Evolutionary conservation across 108 stramenopile species (phyloP).

Genomic region (Aureococcus anophagefferens): DNA sequence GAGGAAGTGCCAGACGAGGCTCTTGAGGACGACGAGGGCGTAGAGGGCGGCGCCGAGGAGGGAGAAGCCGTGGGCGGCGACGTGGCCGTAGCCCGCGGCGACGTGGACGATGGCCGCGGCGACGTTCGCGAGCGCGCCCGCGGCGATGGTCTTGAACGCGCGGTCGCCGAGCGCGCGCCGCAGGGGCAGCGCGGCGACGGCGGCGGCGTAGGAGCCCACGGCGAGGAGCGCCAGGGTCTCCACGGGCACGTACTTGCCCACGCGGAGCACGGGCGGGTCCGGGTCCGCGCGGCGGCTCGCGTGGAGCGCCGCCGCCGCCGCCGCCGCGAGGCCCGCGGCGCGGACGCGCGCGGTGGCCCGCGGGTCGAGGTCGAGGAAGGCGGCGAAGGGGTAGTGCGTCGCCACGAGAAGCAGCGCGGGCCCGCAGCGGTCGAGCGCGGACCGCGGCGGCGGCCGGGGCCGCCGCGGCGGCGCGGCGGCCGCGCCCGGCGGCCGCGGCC

Average conservation of each 20-base stretch:
- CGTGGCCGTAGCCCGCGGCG: background rate
- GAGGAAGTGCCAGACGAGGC: background rate
- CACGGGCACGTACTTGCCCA: too few relatives aligned
- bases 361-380: background rate
- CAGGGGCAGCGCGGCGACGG: background rate
- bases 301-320: background rate
- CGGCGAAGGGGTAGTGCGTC: background rate
- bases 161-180: background rate
- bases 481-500: too few relatives aligned
- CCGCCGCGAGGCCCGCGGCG: background rate
- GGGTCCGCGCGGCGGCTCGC: too few relatives aligned
- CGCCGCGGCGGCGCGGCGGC: background rate
- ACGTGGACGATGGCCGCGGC: background rate
- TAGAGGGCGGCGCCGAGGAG: background rate
- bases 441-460: background rate
- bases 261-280: too few relatives aligned
- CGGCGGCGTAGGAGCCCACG: background rate
- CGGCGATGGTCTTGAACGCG: background rate
- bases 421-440: background rate
- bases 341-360: background rate
- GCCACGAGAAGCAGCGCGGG: background rate
- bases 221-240: background rate
- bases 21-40: background rate
- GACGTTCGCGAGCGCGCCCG: background rate
- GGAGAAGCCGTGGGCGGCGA: background rate